Percentiles rank a stretch among this genome's conserved stretches.
These are phyloP conservation scores for Ganoderma lucidum DNA, from an alignment of 1,284 basidiomycete species.

Conservation along the genomic window DNA sequence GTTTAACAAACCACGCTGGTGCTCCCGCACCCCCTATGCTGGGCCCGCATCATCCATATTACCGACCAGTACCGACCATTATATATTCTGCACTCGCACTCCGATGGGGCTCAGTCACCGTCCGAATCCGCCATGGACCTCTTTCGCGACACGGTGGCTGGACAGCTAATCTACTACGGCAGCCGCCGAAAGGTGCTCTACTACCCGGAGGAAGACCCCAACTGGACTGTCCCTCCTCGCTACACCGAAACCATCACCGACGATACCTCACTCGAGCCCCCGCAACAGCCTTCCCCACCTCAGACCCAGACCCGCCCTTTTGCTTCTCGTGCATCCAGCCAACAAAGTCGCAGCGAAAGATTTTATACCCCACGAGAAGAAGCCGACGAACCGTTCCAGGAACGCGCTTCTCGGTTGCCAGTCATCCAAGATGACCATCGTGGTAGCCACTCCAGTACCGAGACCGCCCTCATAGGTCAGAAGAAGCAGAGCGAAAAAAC, in stretches of 20 bases:
- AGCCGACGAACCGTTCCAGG: background rate
- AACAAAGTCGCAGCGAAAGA: background rate
- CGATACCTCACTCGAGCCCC: background rate
- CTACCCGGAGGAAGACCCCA: slow-evolving; percentile 28
- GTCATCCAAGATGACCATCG: background rate
- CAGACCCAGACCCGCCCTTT: background rate
- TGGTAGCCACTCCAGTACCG: background rate
- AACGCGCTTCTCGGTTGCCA: too few species aligned
- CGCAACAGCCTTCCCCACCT: background rate
- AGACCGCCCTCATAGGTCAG: background rate
- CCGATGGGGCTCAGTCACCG: background rate
- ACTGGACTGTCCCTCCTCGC: slow-evolving; percentile 20
- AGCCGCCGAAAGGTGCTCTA: slow-evolving; percentile 24
- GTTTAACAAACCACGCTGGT: background rate
- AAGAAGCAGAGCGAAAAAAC: background rate
- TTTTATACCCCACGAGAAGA: slow-evolving; percentile 2
- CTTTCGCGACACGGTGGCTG: slow-evolving; percentile 28
- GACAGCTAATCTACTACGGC: slow-evolving; percentile 28
- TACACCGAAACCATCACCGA: slow-evolving; percentile 3
- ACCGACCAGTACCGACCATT: background rate
- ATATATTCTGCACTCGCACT: background rate
- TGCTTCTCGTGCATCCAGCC: background rate
- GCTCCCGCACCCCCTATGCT: background rate
- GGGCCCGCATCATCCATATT: background rate
- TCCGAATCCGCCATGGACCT: slow-evolving; percentile 14